Base-by-base conservation (phyloP, 2,329 filamentous ascomycete species). In the Trichothecium sympodiale region DNA sequence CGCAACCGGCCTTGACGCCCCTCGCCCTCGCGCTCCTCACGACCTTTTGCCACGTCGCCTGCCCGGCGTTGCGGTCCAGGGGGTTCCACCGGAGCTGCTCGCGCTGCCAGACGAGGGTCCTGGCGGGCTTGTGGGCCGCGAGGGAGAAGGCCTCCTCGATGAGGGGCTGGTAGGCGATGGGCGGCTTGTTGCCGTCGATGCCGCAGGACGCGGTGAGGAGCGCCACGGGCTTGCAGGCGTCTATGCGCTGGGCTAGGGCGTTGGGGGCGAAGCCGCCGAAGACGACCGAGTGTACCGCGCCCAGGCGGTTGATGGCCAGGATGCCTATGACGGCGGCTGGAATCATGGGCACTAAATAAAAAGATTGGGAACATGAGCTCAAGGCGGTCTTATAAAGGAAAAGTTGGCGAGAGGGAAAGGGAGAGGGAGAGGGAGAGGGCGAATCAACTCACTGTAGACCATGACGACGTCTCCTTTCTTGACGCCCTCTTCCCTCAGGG, bases 191-290 rank as follows among this genome's bases (percentile, higher is more conserved):
- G 4, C 87, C 88, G 48, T 95, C 88, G 38, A 95, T 88, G 25
- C 88, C 88, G 56, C 88, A 95, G 8, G 85, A 94, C 1, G 88
- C 87, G 1, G 88, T 94, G 54, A 95, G 72, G 33, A 95, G 76
- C 8, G 73, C 77, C 8, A 74, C 73, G 7, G 88, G 85, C 25
- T 71, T 71, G 7, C 82, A 85, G 0, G 83, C 82, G 34, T 94
- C 86, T 45, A 96, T 94, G 17, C 88, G 74, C 59, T 95, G 88
- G 1, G 87, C 85, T 31, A 95, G 67, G 4, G 87, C 83, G 8
- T 70, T 66, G 0, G 87, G 69, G 0, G 85, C 86, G 54, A 96
- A 96, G 0, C 89, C 88, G 29, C 89, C 89, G 57, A 95, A 95
- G 4, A 96, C 89, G 4, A 94, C 85, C 4, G 84, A 79, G 53